Conservation (phyloP, 139 green algal species). For the Coccomyxa sp. region DNA sequence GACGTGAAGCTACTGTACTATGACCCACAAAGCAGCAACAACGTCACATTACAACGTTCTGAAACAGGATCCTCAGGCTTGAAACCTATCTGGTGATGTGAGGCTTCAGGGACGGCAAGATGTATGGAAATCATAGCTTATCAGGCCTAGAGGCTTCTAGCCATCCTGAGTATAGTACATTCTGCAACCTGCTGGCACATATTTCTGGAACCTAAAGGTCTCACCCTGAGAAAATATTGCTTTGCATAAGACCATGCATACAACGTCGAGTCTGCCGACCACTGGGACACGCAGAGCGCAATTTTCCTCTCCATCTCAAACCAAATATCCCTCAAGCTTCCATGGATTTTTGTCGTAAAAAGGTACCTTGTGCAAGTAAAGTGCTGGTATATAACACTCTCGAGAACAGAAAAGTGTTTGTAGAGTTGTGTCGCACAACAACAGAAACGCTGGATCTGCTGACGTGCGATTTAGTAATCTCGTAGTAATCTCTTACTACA, state of each 20-base stretch:
- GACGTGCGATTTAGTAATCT: background rate
- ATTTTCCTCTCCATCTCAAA: constrained; percentile 16
- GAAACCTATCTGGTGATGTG: background rate
- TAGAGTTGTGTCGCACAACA: background rate
- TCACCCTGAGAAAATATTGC: constrained; percentile 45
- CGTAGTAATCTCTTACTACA: background rate
- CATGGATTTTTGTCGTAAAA: background rate
- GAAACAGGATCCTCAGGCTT: background rate
- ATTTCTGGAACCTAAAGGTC: background rate
- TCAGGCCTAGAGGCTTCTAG: background rate
- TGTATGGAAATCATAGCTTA: background rate
- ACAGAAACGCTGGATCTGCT: background rate
- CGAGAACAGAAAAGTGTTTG: background rate
- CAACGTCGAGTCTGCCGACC: constrained; percentile 25
- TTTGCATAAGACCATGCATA: constrained; percentile 41
- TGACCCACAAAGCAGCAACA: too few relatives aligned
- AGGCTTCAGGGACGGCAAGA: background rate
- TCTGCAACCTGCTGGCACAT: background rate
- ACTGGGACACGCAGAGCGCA: constrained; percentile 17
- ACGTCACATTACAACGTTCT: too few relatives aligned
- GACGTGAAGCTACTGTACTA: too few relatives aligned
- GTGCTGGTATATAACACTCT: background rate
- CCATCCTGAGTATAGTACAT: background rate
- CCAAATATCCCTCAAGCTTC: background rate
- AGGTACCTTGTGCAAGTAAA: background rate